These are phyloP conservation scores for Saxophila tyrrhenica DNA, from an alignment of 495 filamentous ascomycete species.

Conservation along the genomic window DNA sequence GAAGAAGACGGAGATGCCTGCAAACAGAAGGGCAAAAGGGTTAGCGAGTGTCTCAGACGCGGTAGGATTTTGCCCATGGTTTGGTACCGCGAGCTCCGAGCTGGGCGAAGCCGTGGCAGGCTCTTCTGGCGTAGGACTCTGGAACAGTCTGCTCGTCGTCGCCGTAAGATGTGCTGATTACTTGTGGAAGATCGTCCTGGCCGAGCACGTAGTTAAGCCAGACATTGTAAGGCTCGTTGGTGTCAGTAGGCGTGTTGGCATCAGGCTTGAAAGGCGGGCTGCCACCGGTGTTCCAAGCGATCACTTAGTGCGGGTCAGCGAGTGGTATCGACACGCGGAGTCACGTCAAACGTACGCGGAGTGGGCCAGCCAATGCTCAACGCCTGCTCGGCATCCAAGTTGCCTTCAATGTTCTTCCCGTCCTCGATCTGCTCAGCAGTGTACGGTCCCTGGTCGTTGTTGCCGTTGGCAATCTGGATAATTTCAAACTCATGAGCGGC, in stretches of 20 bases:
- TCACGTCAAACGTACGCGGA: conserved; percentile 8
- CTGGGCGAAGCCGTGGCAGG: conserved; percentile 27
- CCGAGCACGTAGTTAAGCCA: conserved; percentile 28
- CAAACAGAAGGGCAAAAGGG: too few relatives aligned
- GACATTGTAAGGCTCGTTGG: conserved; percentile 29
- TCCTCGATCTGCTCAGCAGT: conserved; percentile 22
- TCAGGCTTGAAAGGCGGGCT: conserved; percentile 28
- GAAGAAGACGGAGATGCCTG: conserved; percentile 30
- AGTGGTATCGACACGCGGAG: not conserved
- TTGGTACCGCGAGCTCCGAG: conserved; percentile 25
- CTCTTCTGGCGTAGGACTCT: conserved; percentile 24
- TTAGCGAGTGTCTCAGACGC: too few relatives aligned
- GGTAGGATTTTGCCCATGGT: too few relatives aligned
- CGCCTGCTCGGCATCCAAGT: conserved; percentile 37
- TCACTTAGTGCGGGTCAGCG: too few relatives aligned
- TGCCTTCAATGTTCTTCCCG: conserved; percentile 31
- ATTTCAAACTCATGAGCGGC: conserved; percentile 34
- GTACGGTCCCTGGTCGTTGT: conserved; percentile 30
- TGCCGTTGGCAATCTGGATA: conserved; percentile 32
- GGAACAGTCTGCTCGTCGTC: conserved; percentile 31
- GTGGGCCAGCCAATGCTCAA: conserved; percentile 26
- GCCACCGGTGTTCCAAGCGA: conserved; percentile 28
- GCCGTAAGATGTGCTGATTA: conserved; percentile 33
- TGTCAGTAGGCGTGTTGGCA: conserved; percentile 25
- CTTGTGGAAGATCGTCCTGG: conserved; percentile 23